Percentiles rank a stretch among this genome's conserved stretches.
These are phyloP conservation scores for Podospora australis DNA, from an alignment of 495 filamentous ascomycete species.

Conservation along the genomic window DNA sequence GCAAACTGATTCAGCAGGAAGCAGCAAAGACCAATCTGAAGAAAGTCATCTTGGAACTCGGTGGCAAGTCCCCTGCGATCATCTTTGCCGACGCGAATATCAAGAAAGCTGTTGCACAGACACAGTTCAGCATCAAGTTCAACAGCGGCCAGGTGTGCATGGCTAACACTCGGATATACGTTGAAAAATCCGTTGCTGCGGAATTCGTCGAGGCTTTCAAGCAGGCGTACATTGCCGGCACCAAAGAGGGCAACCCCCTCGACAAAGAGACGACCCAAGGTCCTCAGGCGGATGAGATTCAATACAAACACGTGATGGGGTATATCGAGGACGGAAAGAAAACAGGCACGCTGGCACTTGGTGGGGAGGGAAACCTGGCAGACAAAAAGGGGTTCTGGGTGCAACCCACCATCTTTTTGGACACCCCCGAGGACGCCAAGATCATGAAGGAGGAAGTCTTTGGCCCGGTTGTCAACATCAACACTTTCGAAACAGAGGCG, in stretches of 20 bases:
- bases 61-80: constrained; percentile 70
- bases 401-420: constrained; percentile 64
- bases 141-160: constrained; percentile 74
- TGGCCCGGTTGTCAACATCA: constrained; percentile 68
- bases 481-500: constrained; percentile 57
- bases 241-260: constrained; percentile 56
- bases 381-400: constrained; percentile 42
- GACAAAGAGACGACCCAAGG: constrained; percentile 61
- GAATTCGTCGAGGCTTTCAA: constrained; percentile 52
- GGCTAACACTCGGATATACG: constrained; percentile 70
- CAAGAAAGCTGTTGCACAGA: constrained; percentile 61
- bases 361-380: constrained; percentile 22
- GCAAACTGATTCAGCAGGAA: constrained; percentile 35
- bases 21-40: constrained; percentile 52
- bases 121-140: constrained; percentile 66
- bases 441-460: constrained; percentile 49
- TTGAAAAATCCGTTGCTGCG: constrained; percentile 51
- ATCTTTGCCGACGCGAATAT: constrained; percentile 67
- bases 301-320: constrained; percentile 28
- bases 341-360: constrained; percentile 16
- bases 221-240: constrained; percentile 48
- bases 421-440: constrained; percentile 57
- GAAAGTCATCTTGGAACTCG: constrained; percentile 74
- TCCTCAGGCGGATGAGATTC: constrained; percentile 40
- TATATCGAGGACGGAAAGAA: constrained; percentile 33